phyloP scores from a whole-genome alignment of 768 basidiomycete genomes.

The Clavaria fumosa region DNA sequence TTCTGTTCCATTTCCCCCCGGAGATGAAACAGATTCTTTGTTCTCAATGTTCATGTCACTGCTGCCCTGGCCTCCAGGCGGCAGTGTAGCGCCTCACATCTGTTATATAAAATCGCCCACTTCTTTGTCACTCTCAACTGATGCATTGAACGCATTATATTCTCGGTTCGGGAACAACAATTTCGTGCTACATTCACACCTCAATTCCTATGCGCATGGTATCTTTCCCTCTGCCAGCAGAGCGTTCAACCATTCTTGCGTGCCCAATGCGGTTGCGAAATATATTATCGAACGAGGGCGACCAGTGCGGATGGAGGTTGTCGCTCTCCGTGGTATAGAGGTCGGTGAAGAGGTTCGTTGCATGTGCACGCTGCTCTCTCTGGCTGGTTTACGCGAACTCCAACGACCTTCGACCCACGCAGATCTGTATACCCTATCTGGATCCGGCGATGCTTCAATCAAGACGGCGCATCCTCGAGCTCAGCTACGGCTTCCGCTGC shows the following conservation, averaged over 20 bases:
- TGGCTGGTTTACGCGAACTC: no score
- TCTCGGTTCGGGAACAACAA: conserved; percentile 69
- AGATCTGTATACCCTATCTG: conserved; percentile 66
- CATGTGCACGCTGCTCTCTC: conserved; percentile 1
- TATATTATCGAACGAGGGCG: conserved; percentile 29
- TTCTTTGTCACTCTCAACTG: conserved; percentile 13
- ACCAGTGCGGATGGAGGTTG: conserved; percentile 42
- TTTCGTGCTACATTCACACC: conserved; percentile 60
- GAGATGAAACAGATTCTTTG: neutral
- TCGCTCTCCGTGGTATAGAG: conserved; percentile 42
- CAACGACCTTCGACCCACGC: no score
- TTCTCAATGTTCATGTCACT: conserved; percentile 28
- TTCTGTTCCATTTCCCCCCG: conserved; percentile 11
- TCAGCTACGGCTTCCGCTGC: conserved; percentile 58
- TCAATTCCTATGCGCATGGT: conserved; percentile 55
- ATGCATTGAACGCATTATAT: conserved; percentile 25
- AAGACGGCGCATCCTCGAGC: conserved; percentile 39
- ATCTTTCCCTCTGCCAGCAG: conserved; percentile 66
- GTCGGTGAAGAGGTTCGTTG: conserved; percentile 46
- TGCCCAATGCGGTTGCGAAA: conserved; percentile 54
- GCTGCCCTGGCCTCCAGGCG: conserved; percentile 25
- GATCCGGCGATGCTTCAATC: conserved; percentile 59
- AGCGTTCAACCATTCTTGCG: conserved; percentile 73
- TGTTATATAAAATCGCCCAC: conserved; percentile 20
- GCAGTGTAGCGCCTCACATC: conserved; percentile 13